Base-by-base conservation (phyloP, 2,329 filamentous ascomycete genomes). In the Aspergillus sp. region DNA sequence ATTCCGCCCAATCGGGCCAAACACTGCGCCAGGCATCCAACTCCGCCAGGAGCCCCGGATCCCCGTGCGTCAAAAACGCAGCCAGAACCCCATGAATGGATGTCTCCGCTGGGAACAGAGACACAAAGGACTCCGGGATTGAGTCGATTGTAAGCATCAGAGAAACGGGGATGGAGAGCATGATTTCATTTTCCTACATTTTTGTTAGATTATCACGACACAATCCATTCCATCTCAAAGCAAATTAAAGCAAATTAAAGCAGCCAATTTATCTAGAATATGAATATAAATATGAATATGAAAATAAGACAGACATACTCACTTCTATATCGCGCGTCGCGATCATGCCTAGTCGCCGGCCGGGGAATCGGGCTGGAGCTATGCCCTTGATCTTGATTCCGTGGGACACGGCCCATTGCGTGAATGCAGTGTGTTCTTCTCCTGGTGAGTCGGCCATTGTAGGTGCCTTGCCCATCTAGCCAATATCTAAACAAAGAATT, bases 331-430 rank as follows among this genome's bases (percentile, higher is more conserved):
- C 76, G 40, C 82, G 81, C 14, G 84, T 86, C 7, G 90, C 88
- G 27, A 92, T 80, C 49, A 96, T 85, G 40, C 92, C 91, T 56
- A 93, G 83, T 43, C 91, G 91, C 56, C 89, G 82, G 3, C 86
- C 88, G 1, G 87, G 84, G n/a, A 96, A 85, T 48, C 77, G 78
- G 40, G 84, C 80, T 3, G 90, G 86, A 2, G 78, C 77, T 44
- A 95, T 84, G 37, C 86, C 86, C 63, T 88, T 80, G 64, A 92
- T 83, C 47, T 81, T 75, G 31, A 95, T 82, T 8, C 89, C 89
- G 52, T 85, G 80, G 3, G 75, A 73, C 44, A 78, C 70, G 2
- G 88, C 87, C 89, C 91, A 96, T 58, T 79, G 66, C 7, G 86
- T 78, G 56, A 93, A 88, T 9, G 78, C 75, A 5, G 81, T 70